A percentile compares a stretch with the other conserved stretches of the same genome.
These are phyloP conservation scores for Macrolepiota albuminosa DNA, from an alignment of 768 basidiomycete genomes.

Conservation along the genomic window DNA sequence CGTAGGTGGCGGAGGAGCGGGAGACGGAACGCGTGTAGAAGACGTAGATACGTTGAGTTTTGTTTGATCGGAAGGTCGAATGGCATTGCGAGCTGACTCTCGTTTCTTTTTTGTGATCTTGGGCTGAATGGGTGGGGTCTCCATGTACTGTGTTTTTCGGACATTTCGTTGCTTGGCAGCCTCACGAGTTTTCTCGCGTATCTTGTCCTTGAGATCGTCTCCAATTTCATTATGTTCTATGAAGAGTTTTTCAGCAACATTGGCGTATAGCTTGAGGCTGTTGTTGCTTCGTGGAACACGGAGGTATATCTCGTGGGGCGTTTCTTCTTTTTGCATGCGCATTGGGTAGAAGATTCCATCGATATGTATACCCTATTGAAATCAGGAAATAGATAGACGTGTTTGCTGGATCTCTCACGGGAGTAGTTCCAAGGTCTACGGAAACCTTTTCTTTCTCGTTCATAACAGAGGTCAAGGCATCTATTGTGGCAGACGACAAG, in stretches of 20 bases:
- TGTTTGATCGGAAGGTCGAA: slow-evolving; percentile 24
- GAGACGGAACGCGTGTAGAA: slow-evolving; percentile 23
- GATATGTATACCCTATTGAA: slow-evolving; percentile 56
- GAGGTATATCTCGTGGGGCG: slow-evolving; percentile 70
- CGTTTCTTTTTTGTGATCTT: slow-evolving; percentile 34
- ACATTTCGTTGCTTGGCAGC: slow-evolving; percentile 37
- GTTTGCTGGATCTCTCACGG: slow-evolving; percentile 36
- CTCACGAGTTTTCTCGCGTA: slow-evolving; percentile 42
- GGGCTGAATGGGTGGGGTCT: slow-evolving; percentile 39
- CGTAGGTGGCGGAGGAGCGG: slow-evolving; percentile 17
- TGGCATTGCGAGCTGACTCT: slow-evolving; percentile 32
- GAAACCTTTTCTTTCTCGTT: slow-evolving; percentile 42
- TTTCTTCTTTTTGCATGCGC: slow-evolving; percentile 45
- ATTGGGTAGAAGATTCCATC: slow-evolving; percentile 63
- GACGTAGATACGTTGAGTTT: slow-evolving; percentile 25
- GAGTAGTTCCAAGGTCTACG: slow-evolving; percentile 57
- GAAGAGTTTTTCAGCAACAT: slow-evolving; percentile 66
- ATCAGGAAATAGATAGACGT: slow-evolving; percentile 2
- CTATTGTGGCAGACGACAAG: slow-evolving; percentile 67
- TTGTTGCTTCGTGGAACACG: slow-evolving; percentile 28
- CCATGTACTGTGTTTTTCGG: slow-evolving; percentile 45
- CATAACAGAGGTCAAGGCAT: slow-evolving; percentile 47
- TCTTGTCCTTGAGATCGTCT: slow-evolving; percentile 35
- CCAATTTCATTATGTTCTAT: slow-evolving; percentile 57
- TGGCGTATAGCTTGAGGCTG: slow-evolving; percentile 67